Conservation (phyloP, 768 basidiomycete genomes). For the Tephrocybe sp. region DNA sequence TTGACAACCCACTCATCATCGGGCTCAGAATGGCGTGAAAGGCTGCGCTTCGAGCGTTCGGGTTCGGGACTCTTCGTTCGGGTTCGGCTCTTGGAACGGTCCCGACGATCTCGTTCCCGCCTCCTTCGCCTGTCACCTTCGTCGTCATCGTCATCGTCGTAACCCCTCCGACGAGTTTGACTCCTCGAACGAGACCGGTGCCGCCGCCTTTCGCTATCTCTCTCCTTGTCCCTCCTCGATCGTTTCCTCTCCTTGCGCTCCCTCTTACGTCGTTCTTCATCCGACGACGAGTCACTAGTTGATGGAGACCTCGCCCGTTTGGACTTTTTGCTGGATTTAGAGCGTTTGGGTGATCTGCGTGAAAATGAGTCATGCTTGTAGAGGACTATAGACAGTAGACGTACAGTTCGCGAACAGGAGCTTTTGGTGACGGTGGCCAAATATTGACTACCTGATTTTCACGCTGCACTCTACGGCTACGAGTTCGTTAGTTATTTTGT, state of each 20-base stretch:
- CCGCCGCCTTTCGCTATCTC: slow-evolving; percentile 39
- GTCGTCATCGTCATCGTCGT: slow-evolving; percentile 35
- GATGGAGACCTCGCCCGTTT: slow-evolving; percentile 60
- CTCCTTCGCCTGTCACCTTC: slow-evolving; percentile 37
- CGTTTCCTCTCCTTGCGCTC: slow-evolving; percentile 65
- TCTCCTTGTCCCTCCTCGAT: slow-evolving; percentile 47
- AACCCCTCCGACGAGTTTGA: slow-evolving; percentile 28
- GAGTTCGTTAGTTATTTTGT: slow-evolving; percentile 6
- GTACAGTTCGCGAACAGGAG: slow-evolving; percentile 56
- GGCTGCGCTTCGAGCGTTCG: slow-evolving; percentile 29
- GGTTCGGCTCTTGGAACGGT: slow-evolving; percentile 22
- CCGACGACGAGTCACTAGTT: slow-evolving; percentile 48
- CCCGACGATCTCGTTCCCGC: slow-evolving; percentile 21
- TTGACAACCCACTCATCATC: slow-evolving; percentile 70
- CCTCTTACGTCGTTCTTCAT: slow-evolving; percentile 57
- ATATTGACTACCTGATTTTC: slow-evolving; percentile 54
- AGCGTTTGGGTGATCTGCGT: slow-evolving; percentile 57
- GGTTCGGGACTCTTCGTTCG: slow-evolving; percentile 32
- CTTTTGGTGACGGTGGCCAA: slow-evolving; percentile 86
- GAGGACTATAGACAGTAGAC: slow-evolving; percentile 23
- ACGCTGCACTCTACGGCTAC: slow-evolving; percentile 71
- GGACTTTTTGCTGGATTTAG: slow-evolving; percentile 55
- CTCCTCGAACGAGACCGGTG: slow-evolving; percentile 35
- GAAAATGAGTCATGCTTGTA: not conserved
- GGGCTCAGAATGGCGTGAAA: slow-evolving; percentile 24